A percentile compares a stretch with the other conserved stretches of the same genome.
Conservation (phyloP, 768 basidiomycete genomes). For the Phanerochaete sordida region DNA sequence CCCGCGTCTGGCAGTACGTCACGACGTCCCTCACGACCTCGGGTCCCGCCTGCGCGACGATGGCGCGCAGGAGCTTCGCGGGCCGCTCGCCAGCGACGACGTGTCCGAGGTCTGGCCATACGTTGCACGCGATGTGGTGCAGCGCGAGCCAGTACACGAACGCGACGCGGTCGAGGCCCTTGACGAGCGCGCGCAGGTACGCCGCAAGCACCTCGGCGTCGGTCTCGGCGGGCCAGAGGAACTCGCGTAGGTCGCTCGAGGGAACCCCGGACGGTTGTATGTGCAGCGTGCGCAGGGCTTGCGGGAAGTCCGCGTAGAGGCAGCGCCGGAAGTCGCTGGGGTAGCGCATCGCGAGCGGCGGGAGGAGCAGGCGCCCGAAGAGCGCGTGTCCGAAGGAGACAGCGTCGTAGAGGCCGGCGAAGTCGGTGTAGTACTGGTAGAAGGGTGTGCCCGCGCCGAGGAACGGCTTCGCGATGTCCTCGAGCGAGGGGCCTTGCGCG, state of each 20-base stretch:
- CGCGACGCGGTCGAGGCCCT: slow-evolving; percentile 37
- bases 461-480: slow-evolving; percentile 51
- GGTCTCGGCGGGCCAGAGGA: slow-evolving; percentile 68
- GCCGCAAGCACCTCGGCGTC: slow-evolving; percentile 58
- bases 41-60: slow-evolving; percentile 47
- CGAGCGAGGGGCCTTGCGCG: slow-evolving; percentile 36
- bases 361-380: slow-evolving; percentile 74
- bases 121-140: slow-evolving; percentile 73
- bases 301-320: slow-evolving; percentile 78
- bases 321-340: slow-evolving; percentile 79
- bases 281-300: slow-evolving; percentile 59
- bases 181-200: slow-evolving; percentile 55
- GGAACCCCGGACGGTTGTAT: slow-evolving; percentile 51
- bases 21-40: slow-evolving; percentile 52
- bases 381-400: slow-evolving; percentile 81
- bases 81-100: slow-evolving; percentile 28
- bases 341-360: slow-evolving; percentile 74
- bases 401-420: slow-evolving; percentile 85
- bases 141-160: slow-evolving; percentile 67
- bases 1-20: slow-evolving; percentile 48
- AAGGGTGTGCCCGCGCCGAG: slow-evolving; percentile 75
- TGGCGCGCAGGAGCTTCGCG: slow-evolving; percentile 44
- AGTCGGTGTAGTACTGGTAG: slow-evolving; percentile 92
- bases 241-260: slow-evolving; percentile 51
- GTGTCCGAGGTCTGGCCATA: slow-evolving; percentile 61